A percentile compares a stretch with the other conserved stretches of the same genome.
These are phyloP conservation scores for Corchorus olitorius DNA, from an alignment of 345 rosid species.

Conservation along the genomic window DNA sequence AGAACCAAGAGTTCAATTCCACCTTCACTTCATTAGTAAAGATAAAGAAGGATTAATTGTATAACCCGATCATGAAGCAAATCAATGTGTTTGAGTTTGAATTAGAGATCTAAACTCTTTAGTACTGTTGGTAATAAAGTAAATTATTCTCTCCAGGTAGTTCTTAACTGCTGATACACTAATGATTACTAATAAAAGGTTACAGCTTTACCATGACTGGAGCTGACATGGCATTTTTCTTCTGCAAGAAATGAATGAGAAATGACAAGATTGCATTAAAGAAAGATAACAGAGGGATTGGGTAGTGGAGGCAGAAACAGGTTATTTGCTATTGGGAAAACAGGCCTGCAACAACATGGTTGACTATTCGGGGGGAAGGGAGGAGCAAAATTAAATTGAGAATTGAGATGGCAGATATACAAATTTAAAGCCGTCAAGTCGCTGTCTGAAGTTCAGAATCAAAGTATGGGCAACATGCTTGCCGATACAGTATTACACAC, in stretches of 20 bases:
- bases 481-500: too few relatives aligned
- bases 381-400: neutral
- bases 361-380: neutral
- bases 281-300: neutral
- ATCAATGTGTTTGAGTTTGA: too few relatives aligned
- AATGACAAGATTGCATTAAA: constrained; percentile 7
- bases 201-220: neutral
- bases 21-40: neutral
- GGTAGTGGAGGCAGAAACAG: neutral
- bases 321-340: neutral
- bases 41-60: neutral
- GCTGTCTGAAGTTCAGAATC: neutral
- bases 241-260: neutral
- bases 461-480: neutral
- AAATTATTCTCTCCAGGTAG: neutral
- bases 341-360: neutral
- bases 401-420: neutral
- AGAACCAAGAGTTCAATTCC: neutral
- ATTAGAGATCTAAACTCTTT: neutral
- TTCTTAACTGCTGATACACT: neutral
- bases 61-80: too few relatives aligned
- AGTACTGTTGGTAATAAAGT: neutral
- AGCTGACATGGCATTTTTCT: neutral
- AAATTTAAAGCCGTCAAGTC: constrained; percentile 5
- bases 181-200: neutral